Evolutionary conservation across 306 rosid genomes (phyloP), one percentile per base, ranked within the genome.

Genomic region (Senna siamea): DNA sequence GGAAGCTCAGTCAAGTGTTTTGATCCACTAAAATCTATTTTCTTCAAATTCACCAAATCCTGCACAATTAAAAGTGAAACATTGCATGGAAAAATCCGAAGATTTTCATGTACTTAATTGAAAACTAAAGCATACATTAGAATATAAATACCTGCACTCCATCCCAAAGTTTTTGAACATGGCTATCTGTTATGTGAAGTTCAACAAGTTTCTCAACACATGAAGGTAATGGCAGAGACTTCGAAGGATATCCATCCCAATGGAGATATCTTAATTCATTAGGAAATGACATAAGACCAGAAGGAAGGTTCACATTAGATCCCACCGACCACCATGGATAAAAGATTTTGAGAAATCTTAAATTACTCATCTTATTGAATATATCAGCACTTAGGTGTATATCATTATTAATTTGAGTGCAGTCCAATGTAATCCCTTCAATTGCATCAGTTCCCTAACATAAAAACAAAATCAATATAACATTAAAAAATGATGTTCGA

Each of bases 231-330:
- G 61, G 82, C 78, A 78, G 18, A 54, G 69, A 78, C 66, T 64
- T 30, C 23, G 52, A 52, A 69, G 71, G 81, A 69, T 70, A 77
- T 69, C 47, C 72, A 52, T 60, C 38, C 76, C 81, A 72, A 1
- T 54, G 68, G 0, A 78, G 20, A 44, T 18, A 32, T 17, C 52
- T 47, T 15, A 76, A 35, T 10, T 6, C 10, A 22, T 55, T 47
- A 1, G 69, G 4, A 38, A 41, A 13, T 20, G 30, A 37, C 22
- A 18, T 4, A 8, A 26, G 18, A 5, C 18, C 38, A 4, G 2
- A 26, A 23, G 62, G 62, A 23, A 56, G 18, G 1, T 26, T 13
- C 34, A 56, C n/a, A 23, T 37, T 37, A 7, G 40, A 37, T 7
- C 40, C 8, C 40, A 1, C 4, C 3, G 0, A 4, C 8, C 7